phyloP scores from a whole-genome alignment of 129 eudicot species.

The Oenanthe sinensis region DNA sequence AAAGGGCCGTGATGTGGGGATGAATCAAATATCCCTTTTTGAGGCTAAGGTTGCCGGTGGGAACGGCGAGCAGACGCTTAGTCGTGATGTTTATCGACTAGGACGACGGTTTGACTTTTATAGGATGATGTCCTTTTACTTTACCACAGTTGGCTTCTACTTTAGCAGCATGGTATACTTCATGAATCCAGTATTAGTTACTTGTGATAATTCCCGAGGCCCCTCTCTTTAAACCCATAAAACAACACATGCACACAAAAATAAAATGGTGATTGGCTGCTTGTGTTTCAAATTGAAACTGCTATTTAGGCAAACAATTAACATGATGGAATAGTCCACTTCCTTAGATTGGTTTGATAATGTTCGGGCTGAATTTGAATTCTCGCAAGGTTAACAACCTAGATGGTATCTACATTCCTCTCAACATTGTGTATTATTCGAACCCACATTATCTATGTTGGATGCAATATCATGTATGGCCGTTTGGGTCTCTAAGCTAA shows the following conservation, averaged over 20 bases:
- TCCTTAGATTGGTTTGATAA: not conserved
- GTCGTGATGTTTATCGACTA: slow-evolving; percentile 84
- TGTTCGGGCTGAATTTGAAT: not conserved
- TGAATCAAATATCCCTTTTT: slow-evolving; percentile 88
- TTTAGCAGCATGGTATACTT: slow-evolving; percentile 83
- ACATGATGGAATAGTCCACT: not conserved
- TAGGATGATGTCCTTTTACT: slow-evolving; percentile 86
- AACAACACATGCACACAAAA: not conserved
- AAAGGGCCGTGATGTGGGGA: slow-evolving; percentile 93
- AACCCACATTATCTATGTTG: not conserved
- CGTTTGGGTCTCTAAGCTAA: not conserved
- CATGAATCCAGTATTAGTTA: not conserved
- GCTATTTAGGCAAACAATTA: not conserved
- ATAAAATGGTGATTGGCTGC: not conserved
- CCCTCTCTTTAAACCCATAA: not conserved
- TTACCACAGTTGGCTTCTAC: slow-evolving; percentile 93
- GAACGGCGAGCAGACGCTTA: slow-evolving; percentile 94
- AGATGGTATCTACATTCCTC: not conserved
- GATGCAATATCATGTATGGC: not conserved
- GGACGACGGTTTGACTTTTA: slow-evolving; percentile 89
- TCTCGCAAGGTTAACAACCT: not conserved
- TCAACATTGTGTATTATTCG: not conserved
- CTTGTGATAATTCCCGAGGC: not conserved
- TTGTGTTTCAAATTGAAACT: not conserved
- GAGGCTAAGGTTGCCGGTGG: slow-evolving; percentile 98